These are phyloP conservation scores for Mortierella polycephala DNA, from an alignment of 371 early-diverging fungal species.

Conservation along the genomic window DNA sequence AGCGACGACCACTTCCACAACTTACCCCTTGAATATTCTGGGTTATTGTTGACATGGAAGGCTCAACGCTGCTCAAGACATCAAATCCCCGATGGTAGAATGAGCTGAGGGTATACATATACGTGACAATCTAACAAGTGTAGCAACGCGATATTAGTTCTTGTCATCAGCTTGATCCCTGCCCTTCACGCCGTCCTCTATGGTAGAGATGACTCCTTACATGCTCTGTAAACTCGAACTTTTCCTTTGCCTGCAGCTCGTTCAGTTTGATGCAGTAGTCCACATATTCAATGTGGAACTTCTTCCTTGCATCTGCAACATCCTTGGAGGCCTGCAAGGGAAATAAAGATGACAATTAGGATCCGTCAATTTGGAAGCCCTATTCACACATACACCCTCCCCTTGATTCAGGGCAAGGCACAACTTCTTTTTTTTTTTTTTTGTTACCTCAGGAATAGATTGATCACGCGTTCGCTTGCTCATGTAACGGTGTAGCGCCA, in stretches of 20 bases:
- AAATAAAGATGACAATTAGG: not conserved
- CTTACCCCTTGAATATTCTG: slow-evolving; percentile 48
- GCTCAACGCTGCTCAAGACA: slow-evolving; percentile 39
- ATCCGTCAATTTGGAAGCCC: not conserved
- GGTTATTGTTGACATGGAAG: slow-evolving; percentile 45
- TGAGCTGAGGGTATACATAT: slow-evolving; percentile 55
- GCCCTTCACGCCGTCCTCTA: no score
- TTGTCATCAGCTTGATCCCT: not conserved
- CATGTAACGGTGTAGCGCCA: slow-evolving; percentile 68
- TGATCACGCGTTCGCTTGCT: slow-evolving; percentile 69
- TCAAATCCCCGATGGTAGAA: slow-evolving; percentile 51
- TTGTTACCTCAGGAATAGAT: slow-evolving; percentile 64
- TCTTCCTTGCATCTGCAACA: slow-evolving; percentile 66
- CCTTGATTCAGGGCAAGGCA: slow-evolving; percentile 20
- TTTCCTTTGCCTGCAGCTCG: slow-evolving; percentile 73
- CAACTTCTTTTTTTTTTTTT: not conserved
- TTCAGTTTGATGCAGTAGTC: slow-evolving; percentile 76
- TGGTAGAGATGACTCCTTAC: slow-evolving; percentile 52
- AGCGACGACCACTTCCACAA: not conserved
- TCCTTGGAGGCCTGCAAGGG: slow-evolving; percentile 64
- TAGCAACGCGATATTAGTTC: not conserved
- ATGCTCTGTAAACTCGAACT: slow-evolving; percentile 80
- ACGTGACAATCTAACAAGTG: slow-evolving; percentile 38
- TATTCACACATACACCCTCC: not conserved
- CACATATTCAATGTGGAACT: slow-evolving; percentile 70